Conservation (phyloP, 495 filamentous ascomycete genomes). For the Lasiosphaeria miniovina region DNA sequence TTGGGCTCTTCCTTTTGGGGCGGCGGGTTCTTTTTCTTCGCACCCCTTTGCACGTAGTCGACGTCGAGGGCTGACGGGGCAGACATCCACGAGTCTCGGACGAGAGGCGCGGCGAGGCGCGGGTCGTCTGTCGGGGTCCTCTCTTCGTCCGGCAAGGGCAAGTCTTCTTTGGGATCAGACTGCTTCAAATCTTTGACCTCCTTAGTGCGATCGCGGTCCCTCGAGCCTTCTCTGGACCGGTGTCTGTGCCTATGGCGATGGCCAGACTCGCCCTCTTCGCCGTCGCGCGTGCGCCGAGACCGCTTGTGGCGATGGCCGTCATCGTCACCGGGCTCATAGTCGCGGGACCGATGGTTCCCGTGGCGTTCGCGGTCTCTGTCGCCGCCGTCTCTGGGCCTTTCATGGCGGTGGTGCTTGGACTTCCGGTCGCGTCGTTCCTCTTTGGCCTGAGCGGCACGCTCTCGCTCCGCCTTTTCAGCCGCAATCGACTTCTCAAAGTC, state of each 20-base stretch:
- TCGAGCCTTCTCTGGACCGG: conserved; percentile 8
- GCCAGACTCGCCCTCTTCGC: conserved; percentile 34
- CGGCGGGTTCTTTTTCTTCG: conserved; percentile 45
- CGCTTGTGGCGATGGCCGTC: conserved; percentile 12
- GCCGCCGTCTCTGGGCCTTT: conserved; percentile 31
- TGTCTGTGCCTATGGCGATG: conserved; percentile 30
- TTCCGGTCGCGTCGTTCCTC: conserved; percentile 40
- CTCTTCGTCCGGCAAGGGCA: conserved; percentile 47
- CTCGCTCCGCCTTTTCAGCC: conserved; percentile 49
- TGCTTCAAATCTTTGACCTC: conserved; percentile 37
- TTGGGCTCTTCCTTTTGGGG: conserved; percentile 64
- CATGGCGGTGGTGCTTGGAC: conserved; percentile 39
- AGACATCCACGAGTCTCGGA: conserved; percentile 91
- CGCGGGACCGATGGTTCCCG: conserved; percentile 34
- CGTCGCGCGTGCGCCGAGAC: conserved; percentile 39
- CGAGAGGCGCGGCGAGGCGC: conserved; percentile 25
- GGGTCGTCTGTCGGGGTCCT: conserved; percentile 26
- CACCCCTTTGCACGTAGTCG: conserved; percentile 74
- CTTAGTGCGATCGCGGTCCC: conserved; percentile 20
- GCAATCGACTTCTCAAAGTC: conserved; percentile 55
- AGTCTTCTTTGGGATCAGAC: conserved; percentile 46
- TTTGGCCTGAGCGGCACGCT: conserved; percentile 31
- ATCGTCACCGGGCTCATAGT: conserved; percentile 25
- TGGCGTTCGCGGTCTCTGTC: conserved; percentile 39
- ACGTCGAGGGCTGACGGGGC: conserved; percentile 76